A percentile compares a stretch with the other conserved stretches of the same genome.
Conservation (phyloP, 2,329 filamentous ascomycete species). For the Dactylellina cionopaga region DNA sequence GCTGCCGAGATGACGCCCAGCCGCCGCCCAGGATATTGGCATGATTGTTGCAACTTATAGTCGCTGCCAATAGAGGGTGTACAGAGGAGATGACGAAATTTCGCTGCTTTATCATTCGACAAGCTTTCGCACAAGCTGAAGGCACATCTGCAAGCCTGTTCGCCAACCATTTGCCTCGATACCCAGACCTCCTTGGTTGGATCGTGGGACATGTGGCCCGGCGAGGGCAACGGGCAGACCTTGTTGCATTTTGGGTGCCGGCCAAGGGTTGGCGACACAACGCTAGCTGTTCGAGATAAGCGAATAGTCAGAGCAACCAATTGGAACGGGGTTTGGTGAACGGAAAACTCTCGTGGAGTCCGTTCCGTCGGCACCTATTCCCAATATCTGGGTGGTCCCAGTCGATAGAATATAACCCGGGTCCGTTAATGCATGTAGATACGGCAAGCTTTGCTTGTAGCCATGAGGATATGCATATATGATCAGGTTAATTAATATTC, state of each 20-base stretch:
- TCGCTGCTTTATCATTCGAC: conserved; percentile 49
- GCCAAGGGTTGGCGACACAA: conserved; percentile 28
- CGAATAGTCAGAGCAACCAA: conserved; percentile 23
- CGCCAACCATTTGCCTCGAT: too few species aligned
- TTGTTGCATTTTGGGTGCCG: conserved; percentile 35
- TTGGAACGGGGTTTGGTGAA: not conserved
- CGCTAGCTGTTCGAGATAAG: conserved; percentile 31
- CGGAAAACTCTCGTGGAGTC: not conserved
- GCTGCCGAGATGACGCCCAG: conserved; percentile 38
- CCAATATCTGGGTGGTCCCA: conserved; percentile 30
- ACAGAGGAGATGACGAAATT: conserved; percentile 33
- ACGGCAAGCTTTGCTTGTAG: too few species aligned
- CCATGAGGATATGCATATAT: not conserved
- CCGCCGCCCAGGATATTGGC: conserved; percentile 45
- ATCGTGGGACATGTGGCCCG: too few species aligned
- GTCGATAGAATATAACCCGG: not conserved
- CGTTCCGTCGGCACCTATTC: conserved; percentile 30
- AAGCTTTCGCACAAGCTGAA: conserved; percentile 36
- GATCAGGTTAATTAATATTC: not conserved
- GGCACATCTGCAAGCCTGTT: conserved; percentile 24
- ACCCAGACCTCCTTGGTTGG: too few species aligned
- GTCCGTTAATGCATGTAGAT: not conserved
- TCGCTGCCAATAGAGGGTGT: not conserved
- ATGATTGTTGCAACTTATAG: not conserved
- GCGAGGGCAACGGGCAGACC: not conserved